A percentile compares a stretch with the other conserved stretches of the same genome.
phyloP scores from a whole-genome alignment of 2,329 filamentous ascomycete genomes.

The Sclerotinia borealis region DNA sequence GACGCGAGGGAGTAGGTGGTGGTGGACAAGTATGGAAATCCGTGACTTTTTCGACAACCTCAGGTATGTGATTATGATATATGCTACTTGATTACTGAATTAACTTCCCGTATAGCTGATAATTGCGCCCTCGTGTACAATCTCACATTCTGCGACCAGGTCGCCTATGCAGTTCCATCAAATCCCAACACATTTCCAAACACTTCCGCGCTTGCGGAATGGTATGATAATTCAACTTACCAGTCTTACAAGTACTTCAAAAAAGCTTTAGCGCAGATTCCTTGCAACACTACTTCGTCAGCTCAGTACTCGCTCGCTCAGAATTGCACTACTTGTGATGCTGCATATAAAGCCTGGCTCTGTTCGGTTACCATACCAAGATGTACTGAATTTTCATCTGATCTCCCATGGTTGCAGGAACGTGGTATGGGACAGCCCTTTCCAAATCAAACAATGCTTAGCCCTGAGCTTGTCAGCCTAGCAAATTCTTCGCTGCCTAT shows the following conservation, averaged over 20 bases:
- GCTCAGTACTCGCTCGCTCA: conserved; percentile 77
- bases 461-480: conserved; percentile 33
- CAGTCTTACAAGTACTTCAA: conserved; percentile 70
- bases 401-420: conserved; percentile 43
- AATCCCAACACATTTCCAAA: conserved; percentile 61
- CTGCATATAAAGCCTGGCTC: conserved; percentile 89
- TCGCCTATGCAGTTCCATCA: conserved; percentile 85
- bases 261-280: conserved; percentile 74
- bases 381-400: conserved; percentile 73
- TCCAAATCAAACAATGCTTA: conserved; percentile 57
- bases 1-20: conserved; percentile 54
- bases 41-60: conserved; percentile 72
- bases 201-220: conserved; percentile 53
- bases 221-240: conserved; percentile 73
- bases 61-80: conserved; percentile 46
- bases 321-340: conserved; percentile 67
- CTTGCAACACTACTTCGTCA: conserved; percentile 70
- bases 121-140: conserved; percentile 85
- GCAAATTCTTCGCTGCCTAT: conserved; percentile 27
- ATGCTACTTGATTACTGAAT: not conserved
- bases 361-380: conserved; percentile 90
- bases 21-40: conserved; percentile 69
- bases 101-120: conserved; percentile 44
- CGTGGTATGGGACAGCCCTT: conserved; percentile 70
- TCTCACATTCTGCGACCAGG: conserved; percentile 80